Evolutionary conservation across 768 basidiomycete genomes (phyloP), one percentile per base, ranked within the genome.

Genomic region (Boletus rufocinnamomeus): DNA sequence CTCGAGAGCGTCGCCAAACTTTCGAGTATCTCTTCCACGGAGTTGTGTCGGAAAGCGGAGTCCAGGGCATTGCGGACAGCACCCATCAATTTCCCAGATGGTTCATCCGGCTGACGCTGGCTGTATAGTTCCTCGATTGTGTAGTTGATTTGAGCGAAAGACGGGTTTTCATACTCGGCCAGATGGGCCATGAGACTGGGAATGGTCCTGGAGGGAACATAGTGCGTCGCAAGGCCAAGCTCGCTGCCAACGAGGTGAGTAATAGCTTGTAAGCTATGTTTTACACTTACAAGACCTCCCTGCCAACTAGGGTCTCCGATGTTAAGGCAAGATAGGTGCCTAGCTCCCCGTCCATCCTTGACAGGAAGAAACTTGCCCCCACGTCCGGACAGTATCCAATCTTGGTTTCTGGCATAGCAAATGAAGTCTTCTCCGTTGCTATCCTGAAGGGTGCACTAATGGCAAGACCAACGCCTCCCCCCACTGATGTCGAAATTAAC

Each of bases 401-500:
- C 67, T 89, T 91, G 14, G 91, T 94, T 77, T 99, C 97, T 17
- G 97, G 97, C 97, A 98, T 98, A 7, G 94, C 89, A 71, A 98
- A 91, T 1, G 82, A 58, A 0, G 95, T 97, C 28, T 89, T 90
- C 72, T 96, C 94, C 4, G 96, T 98, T 4, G 95, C 95, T 56
- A 99, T 83, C 59, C 97, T 84, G 75, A 98, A 95, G 0, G 88
- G 83, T 4, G 95, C 96, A 57, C 88, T 83, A 13, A 88, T 84
- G 40, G 85, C 80, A 49, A 99, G 84, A 40, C 97, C 97, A 23
- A 90, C 92, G 50, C 97, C 97, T 54, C 97, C 97, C 47, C 97
- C 97, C 89, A 98, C 94, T 97, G 60, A 52, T 43, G 35, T 61
- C 48, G 32, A 52, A 19, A 37, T 44, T 4, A 49, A 59, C 41